A percentile compares a stretch with the other conserved stretches of the same genome.
phyloP scores from a whole-genome alignment of 2,329 filamentous ascomycete genomes.

The Aspergillus novoparasiticus region DNA sequence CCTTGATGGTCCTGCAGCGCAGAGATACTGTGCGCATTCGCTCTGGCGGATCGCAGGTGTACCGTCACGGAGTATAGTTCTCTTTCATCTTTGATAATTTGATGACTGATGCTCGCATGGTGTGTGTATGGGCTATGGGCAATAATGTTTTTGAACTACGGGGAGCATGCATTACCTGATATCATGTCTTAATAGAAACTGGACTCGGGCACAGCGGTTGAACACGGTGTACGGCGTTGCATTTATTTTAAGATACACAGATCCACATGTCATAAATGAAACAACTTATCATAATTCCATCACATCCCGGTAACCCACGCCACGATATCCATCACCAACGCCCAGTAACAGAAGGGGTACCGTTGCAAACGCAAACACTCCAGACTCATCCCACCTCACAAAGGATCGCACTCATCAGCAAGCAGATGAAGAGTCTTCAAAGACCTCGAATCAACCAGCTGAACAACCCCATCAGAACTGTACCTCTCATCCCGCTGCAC shows the following conservation, averaged over 20 bases:
- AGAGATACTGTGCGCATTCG: constrained; percentile 69
- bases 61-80: constrained; percentile 47
- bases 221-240: constrained; percentile 23
- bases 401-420: not conserved
- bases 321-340: not conserved
- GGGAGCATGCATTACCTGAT: constrained; percentile 12
- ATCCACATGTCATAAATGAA: not conserved
- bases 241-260: constrained; percentile 10
- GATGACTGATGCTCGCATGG: constrained; percentile 13
- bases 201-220: constrained; percentile 22
- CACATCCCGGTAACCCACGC: not conserved
- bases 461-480: not conserved
- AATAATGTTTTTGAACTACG: constrained; percentile 7
- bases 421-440: not conserved
- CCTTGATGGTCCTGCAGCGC: constrained; percentile 81
- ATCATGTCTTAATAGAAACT: constrained; percentile 14
- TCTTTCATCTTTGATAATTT: constrained; percentile 9
- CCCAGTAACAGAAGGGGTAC: not conserved
- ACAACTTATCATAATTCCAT: not conserved
- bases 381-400: not conserved
- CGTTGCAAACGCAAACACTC: not conserved
- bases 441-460: not conserved
- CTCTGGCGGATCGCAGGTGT: constrained; percentile 52
- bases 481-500: no score
- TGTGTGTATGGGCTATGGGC: constrained; percentile 7